Percentiles rank a stretch among this genome's conserved stretches.
phyloP scores from a whole-genome alignment of 2,329 filamentous ascomycete species.

The Fusarium foetens region DNA sequence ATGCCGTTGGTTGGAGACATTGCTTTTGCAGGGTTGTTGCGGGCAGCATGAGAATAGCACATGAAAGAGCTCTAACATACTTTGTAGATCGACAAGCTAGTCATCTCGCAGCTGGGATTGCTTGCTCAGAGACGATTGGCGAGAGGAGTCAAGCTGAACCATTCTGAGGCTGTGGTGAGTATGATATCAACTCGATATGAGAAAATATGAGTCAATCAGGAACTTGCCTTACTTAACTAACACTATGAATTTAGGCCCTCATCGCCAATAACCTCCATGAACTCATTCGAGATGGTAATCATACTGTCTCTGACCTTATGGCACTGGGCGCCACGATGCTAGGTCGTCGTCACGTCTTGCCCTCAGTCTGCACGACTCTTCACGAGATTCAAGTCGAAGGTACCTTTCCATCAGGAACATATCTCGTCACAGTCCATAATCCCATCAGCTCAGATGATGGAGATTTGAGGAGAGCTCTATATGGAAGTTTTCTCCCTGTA shows the following conservation, averaged over 20 bases:
- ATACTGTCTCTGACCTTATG: constrained; percentile 95
- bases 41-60: not conserved
- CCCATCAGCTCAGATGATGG: constrained; percentile 89
- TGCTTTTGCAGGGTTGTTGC: constrained; percentile 36
- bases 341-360: constrained; percentile 89
- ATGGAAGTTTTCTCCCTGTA: constrained; percentile 89
- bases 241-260: constrained; percentile 64
- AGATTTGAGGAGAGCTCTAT: constrained; percentile 85
- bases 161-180: constrained; percentile 83
- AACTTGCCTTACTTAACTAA: constrained; percentile 10
- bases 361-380: constrained; percentile 81
- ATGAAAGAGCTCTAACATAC: constrained; percentile 17
- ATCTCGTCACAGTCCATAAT: constrained; percentile 93
- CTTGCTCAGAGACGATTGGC: constrained; percentile 90
- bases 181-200: not conserved
- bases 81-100: constrained; percentile 89
- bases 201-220: not conserved
- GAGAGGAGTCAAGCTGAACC: constrained; percentile 87
- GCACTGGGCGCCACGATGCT: constrained; percentile 89
- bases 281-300: constrained; percentile 95
- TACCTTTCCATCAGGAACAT: constrained; percentile 90
- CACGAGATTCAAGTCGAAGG: constrained; percentile 92
- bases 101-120: constrained; percentile 87
- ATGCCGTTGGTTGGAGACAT: constrained; percentile 19
- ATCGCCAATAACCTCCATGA: constrained; percentile 93